A percentile compares a stretch with the other conserved stretches of the same genome.
These are phyloP conservation scores for Penicillium dipodomyicola DNA, from an alignment of 495 filamentous ascomycete species.

Conservation along the genomic window DNA sequence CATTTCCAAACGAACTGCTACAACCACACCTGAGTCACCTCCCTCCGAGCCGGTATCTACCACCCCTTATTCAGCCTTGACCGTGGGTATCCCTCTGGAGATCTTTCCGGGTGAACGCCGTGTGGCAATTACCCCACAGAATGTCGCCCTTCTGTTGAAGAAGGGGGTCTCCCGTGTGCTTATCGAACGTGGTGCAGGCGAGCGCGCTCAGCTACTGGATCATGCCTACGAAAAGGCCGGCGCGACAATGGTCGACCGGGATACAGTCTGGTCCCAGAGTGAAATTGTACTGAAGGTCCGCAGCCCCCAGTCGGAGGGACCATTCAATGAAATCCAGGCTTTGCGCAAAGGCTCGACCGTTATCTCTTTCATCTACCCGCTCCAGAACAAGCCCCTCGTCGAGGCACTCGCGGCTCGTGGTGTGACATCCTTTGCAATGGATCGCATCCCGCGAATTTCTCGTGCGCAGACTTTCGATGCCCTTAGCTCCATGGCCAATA, in stretches of 20 bases:
- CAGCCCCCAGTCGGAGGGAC: constrained; percentile 54
- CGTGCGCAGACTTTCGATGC: constrained; percentile 80
- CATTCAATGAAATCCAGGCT: constrained; percentile 57
- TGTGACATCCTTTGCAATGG: constrained; percentile 75
- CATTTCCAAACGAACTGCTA: constrained; percentile 27
- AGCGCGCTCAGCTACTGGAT: constrained; percentile 67
- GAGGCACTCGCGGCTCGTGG: constrained; percentile 61
- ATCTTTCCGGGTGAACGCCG: constrained; percentile 69
- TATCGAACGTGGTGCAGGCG: constrained; percentile 72
- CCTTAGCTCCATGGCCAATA: constrained; percentile 76
- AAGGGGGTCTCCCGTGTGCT: constrained; percentile 74
- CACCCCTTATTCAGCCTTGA: constrained; percentile 63
- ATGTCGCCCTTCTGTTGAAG: constrained; percentile 71
- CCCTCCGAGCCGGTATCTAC: constrained; percentile 54
- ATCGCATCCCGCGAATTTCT: constrained; percentile 79
- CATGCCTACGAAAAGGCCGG: constrained; percentile 69
- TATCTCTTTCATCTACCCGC: constrained; percentile 73
- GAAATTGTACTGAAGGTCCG: constrained; percentile 80
- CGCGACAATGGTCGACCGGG: constrained; percentile 63
- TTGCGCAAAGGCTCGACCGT: constrained; percentile 63
- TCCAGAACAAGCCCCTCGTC: constrained; percentile 68
- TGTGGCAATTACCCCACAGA: constrained; percentile 76
- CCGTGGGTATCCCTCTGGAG: constrained; percentile 70
- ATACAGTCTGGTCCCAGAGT: constrained; percentile 61
- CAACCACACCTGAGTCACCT: constrained; percentile 20